These are phyloP conservation scores for Carex pumila DNA, from an alignment of 176 grass and related monocot genomes.

Conservation along the genomic window DNA sequence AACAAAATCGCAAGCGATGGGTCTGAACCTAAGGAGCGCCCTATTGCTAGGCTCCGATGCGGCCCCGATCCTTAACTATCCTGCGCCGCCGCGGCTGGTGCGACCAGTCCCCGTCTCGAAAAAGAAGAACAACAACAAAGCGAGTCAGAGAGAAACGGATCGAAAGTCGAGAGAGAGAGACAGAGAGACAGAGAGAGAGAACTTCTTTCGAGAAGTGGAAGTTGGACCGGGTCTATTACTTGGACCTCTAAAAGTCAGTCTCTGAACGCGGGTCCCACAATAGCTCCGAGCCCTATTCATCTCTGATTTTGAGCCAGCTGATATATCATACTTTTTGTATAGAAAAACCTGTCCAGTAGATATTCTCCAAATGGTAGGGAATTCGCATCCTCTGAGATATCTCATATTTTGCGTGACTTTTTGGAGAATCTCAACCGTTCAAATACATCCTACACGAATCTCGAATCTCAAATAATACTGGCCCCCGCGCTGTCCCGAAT, in stretches of 20 bases:
- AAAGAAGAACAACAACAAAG: not conserved
- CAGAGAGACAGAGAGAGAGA: not conserved
- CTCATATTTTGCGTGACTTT: no score
- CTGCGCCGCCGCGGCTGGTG: constrained; percentile 3
- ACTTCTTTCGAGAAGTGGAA: not conserved
- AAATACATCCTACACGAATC: no score
- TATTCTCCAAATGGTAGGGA: not conserved
- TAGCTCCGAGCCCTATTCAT: not conserved
- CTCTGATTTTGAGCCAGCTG: not conserved
- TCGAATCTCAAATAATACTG: no score
- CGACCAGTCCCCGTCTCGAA: not conserved
- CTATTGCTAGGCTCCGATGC: not conserved
- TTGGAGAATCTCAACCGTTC: no score
- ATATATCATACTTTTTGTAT: not conserved
- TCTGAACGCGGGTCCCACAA: not conserved
- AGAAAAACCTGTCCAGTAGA: not conserved
- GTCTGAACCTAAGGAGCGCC: not conserved
- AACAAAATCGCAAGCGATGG: not conserved
- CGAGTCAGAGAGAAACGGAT: not conserved
- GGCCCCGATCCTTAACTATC: not conserved
- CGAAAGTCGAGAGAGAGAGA: not conserved
- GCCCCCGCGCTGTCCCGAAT: no score
- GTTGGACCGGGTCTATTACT: not conserved
- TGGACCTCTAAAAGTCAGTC: not conserved
- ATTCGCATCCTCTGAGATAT: no score